Base-by-base conservation (phyloP, 148 eudicot genomes). In the Vaccinium corymbosum region DNA sequence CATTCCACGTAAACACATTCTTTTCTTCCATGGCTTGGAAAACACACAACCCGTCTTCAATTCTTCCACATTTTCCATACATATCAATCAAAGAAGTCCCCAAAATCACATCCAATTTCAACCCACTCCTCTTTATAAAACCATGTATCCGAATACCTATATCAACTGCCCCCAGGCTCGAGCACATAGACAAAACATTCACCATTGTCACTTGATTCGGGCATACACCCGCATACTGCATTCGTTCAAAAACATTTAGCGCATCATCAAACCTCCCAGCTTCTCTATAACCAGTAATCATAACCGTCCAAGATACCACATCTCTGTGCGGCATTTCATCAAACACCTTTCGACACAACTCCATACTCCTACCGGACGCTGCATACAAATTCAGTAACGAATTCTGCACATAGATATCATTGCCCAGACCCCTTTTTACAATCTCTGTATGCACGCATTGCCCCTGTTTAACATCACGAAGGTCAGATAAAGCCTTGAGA, bases 311-410 rank as follows among this genome's bases (percentile, higher is more conserved):
- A 0, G 91, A 87, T 3, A 90, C 94, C 20, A 90, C 92, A 84
- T 90, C 92, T 84, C 89, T 89, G 35, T 83, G 75, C 9, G 87
- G 82, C 92, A 90, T 89, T 91, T 90, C 90, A 70, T 91, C 90
- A 27, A 90, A 91, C 90, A 90, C 83, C 25, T 75, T 76, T 17
- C 80, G 55, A 27, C 89, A 87, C 61, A 79, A 76, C 12, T 72
- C 78, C 87, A 89, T 85, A 12, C 84, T 68, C 12, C 89, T 88
- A 78, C 83, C 71, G 38, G 38, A 35, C 12, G 88, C 83, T 1
- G 86, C 88, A 55, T 91, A 90, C 80, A 86, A 76, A 80, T 83
- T 86, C 89, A 91, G 20, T 66, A 91, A 83, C 4, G 92, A 87
- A 66, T 89, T 87, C 15, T 77, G 59, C 3, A 91, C 89, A 56